phyloP scores from a whole-genome alignment of 2,329 filamentous ascomycete species.

The Fusarium anthophilum region DNA sequence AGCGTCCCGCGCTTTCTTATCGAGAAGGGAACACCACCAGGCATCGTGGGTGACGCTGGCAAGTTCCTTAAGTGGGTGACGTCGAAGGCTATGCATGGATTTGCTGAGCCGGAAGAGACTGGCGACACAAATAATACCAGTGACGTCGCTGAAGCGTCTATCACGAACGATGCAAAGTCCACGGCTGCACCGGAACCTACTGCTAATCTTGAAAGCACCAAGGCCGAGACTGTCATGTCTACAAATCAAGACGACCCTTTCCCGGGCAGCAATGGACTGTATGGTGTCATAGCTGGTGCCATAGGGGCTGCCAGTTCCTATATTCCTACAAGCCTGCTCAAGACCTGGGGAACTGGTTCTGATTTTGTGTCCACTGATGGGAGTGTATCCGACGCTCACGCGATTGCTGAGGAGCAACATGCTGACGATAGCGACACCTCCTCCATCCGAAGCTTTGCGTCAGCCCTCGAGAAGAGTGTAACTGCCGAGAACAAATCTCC shows the following conservation, averaged over 20 bases:
- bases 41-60: conserved; percentile 79
- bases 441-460: conserved; percentile 60
- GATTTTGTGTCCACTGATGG: conserved; percentile 42
- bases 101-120: conserved; percentile 39
- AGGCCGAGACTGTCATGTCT: conserved; percentile 30
- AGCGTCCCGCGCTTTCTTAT: conserved; percentile 91
- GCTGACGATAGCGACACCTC: conserved; percentile 55
- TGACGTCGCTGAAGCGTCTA: conserved; percentile 1
- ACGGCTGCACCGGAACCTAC: not conserved
- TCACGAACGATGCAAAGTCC: not conserved
- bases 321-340: conserved; percentile 50
- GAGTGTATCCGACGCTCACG: conserved; percentile 37
- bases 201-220: conserved; percentile 47
- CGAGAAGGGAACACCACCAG: conserved; percentile 85
- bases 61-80: conserved; percentile 83
- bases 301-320: conserved; percentile 61
- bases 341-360: conserved; percentile 42
- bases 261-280: conserved; percentile 59
- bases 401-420: conserved; percentile 36
- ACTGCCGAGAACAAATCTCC: conserved; percentile 43
- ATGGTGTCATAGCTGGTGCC: conserved; percentile 64
- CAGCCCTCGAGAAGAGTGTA: conserved; percentile 53
- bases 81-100: conserved; percentile 50
- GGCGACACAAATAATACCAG: conserved; percentile 1
- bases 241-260: conserved; percentile 43